Base-by-base conservation (phyloP, 169 alveolate species). In the Eimeria tenella region DNA sequence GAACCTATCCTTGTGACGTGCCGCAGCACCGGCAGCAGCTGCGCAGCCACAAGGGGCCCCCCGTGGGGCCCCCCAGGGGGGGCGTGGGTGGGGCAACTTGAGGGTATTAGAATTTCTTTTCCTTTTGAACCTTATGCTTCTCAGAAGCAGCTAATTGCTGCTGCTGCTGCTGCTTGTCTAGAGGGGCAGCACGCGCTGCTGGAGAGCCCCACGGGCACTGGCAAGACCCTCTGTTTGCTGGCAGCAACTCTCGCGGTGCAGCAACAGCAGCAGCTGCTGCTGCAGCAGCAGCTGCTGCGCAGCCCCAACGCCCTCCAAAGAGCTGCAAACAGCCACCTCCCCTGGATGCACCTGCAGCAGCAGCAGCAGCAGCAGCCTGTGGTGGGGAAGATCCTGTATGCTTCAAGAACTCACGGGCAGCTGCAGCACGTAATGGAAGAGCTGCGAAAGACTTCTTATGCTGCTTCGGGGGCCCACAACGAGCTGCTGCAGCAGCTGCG, bases 201-300 rank as follows among this genome's bases (percentile, higher is more conserved):
- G 21, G 91, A 83, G 17, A 60, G 55, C 74, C 91, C 91, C 15
- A 83, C 91, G 62, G 91, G 91, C 60, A 83, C 91, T 13, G 91
- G 91, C 5, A 83, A 83, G 77, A 83, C 91, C 3, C 79, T 83
- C 50, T 52, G 74, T 25, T 25, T 83, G 19, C 91, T 83, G 77
- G 21, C 79, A 25, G 49, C 60, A 56, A 21, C 77, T 8, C 77
- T 83, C 49, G 5, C 91, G 68, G 68, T 58, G 21, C 68, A 58
- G 19, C 68, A 58, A 3, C 68, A 58, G 68, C 68, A 58, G 68
- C 68, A 58, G 21, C 19, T 17, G 68, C 68, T 58, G 68, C 68
- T 13, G 68, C 68, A 58, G 68, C 68, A 58, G 68, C 68, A 3
- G 68, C 68, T 58, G 68, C 68, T 58, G 68, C 42, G 42, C 42